phyloP scores from a whole-genome alignment of 805 yeast species.

The Lipomyces sp. region DNA sequence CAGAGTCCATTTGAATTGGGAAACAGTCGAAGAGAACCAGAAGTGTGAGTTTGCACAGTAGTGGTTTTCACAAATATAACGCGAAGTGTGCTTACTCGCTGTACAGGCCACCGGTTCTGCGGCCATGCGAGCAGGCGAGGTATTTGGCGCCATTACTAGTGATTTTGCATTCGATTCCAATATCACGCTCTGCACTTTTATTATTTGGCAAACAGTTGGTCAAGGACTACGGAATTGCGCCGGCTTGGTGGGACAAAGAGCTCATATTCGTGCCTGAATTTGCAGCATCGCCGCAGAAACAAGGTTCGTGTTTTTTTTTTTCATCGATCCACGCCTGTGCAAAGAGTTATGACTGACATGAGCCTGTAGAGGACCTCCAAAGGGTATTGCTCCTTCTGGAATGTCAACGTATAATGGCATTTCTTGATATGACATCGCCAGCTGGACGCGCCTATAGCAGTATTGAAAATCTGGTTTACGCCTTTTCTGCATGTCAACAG shows the following conservation, averaged over 20 bases:
- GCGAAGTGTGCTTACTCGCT: background rate
- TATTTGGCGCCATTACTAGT: constrained; percentile 41
- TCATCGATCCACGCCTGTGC: background rate
- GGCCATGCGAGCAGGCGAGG: constrained; percentile 13
- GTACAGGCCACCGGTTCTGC: constrained; percentile 21
- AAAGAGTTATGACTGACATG: background rate
- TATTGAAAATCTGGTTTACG: constrained; percentile 21
- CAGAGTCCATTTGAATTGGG: background rate
- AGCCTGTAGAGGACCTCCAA: constrained; percentile 10
- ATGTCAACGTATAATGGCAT: constrained; percentile 44
- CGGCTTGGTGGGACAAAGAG: constrained; percentile 41
- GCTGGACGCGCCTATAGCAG: constrained; percentile 40
- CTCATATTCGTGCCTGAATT: constrained; percentile 33
- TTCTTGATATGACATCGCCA: constrained; percentile 39
- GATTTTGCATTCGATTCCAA: constrained; percentile 44
- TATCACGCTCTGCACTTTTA: constrained; percentile 42
- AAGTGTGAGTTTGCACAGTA: background rate
- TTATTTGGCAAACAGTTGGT: constrained; percentile 38
- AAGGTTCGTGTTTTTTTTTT: background rate
- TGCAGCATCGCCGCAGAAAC: constrained; percentile 4
- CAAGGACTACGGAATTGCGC: constrained; percentile 41
- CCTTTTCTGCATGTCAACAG: constrained; percentile 7
- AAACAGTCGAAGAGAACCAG: constrained; percentile 11
- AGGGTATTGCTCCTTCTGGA: constrained; percentile 39
- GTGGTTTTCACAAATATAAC: background rate